Conservation (phyloP, 1,284 basidiomycete species). For the Stereum hirsutum region DNA sequence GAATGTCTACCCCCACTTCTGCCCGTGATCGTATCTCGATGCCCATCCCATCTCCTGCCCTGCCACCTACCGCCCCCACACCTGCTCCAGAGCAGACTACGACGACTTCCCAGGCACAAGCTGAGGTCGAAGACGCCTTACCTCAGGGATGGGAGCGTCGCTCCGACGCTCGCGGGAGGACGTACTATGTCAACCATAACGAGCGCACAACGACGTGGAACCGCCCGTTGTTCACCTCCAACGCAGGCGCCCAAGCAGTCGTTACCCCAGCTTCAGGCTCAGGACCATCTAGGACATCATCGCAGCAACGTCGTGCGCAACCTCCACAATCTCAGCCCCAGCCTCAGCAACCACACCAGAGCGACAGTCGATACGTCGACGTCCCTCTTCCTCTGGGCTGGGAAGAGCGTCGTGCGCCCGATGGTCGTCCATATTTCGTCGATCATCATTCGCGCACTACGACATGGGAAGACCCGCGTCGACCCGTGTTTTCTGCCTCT, state of each 20-base stretch:
- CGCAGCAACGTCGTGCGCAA: slow-evolving; percentile 28
- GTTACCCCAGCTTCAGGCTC: neutral
- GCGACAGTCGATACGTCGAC: no score
- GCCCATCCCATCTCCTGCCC: no score
- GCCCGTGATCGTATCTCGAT: no score
- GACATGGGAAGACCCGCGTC: slow-evolving; percentile 91
- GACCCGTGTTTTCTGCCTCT: slow-evolving; percentile 66
- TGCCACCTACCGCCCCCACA: no score
- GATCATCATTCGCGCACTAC: slow-evolving; percentile 93
- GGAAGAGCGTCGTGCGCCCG: slow-evolving; percentile 94
- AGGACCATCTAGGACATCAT: no score
- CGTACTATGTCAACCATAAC: slow-evolving; percentile 92
- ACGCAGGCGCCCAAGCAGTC: neutral
- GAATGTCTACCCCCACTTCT: no score
- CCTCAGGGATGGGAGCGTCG: slow-evolving; percentile 89
- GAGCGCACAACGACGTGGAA: slow-evolving; percentile 93
- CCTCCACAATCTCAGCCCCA: no score
- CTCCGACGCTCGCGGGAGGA: slow-evolving; percentile 81
- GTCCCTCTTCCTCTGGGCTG: slow-evolving; percentile 72
- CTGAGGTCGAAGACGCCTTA: slow-evolving; percentile 29
- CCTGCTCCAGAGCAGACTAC: no score
- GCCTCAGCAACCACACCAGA: slow-evolving; percentile 66
- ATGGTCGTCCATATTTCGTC: slow-evolving; percentile 91
- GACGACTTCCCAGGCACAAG: no score
- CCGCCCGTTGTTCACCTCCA: no score